These are phyloP conservation scores for Phalaenopsis equestris DNA, from an alignment of 106 monocot species.

Conservation along the genomic window DNA sequence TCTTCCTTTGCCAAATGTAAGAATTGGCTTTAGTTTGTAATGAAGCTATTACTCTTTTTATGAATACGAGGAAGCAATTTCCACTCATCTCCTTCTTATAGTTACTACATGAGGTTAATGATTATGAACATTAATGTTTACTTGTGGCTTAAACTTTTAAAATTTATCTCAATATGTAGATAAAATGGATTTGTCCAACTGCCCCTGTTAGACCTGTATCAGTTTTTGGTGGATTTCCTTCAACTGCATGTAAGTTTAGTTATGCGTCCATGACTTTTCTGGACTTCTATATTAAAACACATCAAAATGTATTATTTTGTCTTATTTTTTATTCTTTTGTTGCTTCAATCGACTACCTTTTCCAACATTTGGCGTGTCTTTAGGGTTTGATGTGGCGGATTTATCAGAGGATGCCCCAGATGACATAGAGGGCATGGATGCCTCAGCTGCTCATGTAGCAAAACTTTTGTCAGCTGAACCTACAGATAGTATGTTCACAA, in stretches of 20 bases:
- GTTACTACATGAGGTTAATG: not conserved
- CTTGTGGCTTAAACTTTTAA: not conserved
- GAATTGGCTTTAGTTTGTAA: conserved; percentile 8
- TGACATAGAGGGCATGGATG: conserved; percentile 91
- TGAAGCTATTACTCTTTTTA: not conserved
- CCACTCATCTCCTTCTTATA: not conserved
- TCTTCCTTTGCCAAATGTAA: conserved; percentile 95
- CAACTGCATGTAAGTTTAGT: conserved; percentile 74
- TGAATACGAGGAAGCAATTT: not conserved
- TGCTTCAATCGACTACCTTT: not conserved
- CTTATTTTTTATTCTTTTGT: conserved; percentile 4
- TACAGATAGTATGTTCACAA: conserved; percentile 58
- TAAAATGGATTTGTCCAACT: conserved; percentile 99
- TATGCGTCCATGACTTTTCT: not conserved
- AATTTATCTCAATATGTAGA: conserved; percentile 29
- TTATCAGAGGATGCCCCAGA: conserved; percentile 74
- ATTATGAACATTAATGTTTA: not conserved
- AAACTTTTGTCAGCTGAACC: conserved; percentile 90
- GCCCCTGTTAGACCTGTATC: conserved; percentile 82
- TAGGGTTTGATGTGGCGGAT: conserved; percentile 99
- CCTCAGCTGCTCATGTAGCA: conserved; percentile 89
- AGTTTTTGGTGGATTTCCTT: conserved; percentile 90
- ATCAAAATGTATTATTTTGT: not conserved
- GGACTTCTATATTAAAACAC: not conserved
- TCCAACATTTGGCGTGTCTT: conserved; percentile 11